Evolutionary conservation across 495 filamentous ascomycete species (phyloP).

Genomic region (Neurospora sp.): DNA sequence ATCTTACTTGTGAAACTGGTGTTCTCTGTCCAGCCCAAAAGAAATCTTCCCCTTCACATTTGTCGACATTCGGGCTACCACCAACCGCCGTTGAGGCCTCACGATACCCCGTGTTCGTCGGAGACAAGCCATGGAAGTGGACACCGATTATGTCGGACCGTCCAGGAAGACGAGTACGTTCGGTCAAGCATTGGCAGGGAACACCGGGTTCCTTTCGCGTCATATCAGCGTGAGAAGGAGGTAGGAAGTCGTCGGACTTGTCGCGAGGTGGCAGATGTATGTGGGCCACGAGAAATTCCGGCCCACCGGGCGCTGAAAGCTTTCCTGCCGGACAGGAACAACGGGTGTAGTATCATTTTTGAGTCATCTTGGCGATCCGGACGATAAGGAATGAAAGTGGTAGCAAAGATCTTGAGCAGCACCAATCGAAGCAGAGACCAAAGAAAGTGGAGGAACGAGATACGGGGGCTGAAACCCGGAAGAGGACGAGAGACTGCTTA

Average conservation of each 20-base stretch:
- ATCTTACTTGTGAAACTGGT: background rate
- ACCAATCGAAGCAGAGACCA: background rate
- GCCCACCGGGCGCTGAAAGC: background rate
- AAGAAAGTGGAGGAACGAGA: background rate
- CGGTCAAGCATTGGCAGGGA: background rate
- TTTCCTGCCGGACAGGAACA: background rate
- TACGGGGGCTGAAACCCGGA: background rate
- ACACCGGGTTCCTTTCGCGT: background rate
- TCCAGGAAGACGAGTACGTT: background rate
- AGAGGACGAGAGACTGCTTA: background rate
- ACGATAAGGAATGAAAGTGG: background rate
- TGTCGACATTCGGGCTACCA: background rate
- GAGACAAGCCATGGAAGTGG: background rate
- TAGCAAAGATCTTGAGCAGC: background rate
- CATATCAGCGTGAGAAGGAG: background rate
- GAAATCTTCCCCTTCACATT: background rate
- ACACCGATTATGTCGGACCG: background rate
- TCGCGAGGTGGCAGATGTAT: background rate
- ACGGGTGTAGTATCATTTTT: background rate
- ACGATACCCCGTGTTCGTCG: background rate
- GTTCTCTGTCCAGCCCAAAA: background rate
- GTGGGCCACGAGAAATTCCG: background rate
- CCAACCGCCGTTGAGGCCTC: background rate
- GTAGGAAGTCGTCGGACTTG: background rate
- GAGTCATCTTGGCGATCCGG: background rate